Percentiles rank a stretch among this genome's conserved stretches.
Evolutionary conservation across 1,284 basidiomycete species (phyloP).

Genomic region (Naganishia cerealis): DNA sequence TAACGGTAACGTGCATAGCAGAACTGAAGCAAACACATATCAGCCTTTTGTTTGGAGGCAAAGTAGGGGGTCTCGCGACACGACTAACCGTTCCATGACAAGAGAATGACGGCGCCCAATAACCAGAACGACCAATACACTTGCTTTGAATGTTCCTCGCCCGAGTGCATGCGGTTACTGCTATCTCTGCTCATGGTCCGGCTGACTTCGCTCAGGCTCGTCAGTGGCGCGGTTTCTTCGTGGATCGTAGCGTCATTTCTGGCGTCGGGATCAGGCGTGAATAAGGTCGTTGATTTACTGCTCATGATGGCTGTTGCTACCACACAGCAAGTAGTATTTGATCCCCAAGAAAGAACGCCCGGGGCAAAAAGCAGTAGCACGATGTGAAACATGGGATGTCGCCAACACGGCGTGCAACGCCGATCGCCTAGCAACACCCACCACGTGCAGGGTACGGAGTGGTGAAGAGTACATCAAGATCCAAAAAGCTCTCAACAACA

Average conservation of each 20-base stretch:
- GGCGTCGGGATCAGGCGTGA: background rate
- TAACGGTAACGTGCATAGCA: slow-evolving; percentile 51
- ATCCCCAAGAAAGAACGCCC: background rate
- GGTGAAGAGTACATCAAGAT: background rate
- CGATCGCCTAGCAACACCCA: background rate
- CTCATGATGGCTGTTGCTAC: background rate
- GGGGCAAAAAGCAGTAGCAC: background rate
- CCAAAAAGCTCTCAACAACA: background rate
- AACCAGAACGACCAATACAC: slow-evolving; percentile 46
- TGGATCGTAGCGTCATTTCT: slow-evolving; percentile 10
- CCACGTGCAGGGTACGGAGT: background rate
- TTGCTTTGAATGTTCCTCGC: slow-evolving; percentile 33
- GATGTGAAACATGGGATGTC: slow-evolving; percentile 4
- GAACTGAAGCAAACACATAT: slow-evolving; percentile 38
- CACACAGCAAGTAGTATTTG: background rate
- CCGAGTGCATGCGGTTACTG: slow-evolving; percentile 59
- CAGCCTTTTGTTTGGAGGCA: background rate
- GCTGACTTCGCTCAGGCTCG: slow-evolving; percentile 22
- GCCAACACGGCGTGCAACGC: background rate
- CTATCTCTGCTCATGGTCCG: slow-evolving; percentile 22
- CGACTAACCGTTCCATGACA: slow-evolving; percentile 53
- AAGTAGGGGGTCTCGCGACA: background rate
- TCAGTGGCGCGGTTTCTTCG: slow-evolving; percentile 20
- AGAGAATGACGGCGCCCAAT: slow-evolving; percentile 50
- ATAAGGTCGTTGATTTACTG: background rate